These are phyloP conservation scores for Glycine latifolia DNA, from an alignment of 306 rosid genomes.

Conservation along the genomic window DNA sequence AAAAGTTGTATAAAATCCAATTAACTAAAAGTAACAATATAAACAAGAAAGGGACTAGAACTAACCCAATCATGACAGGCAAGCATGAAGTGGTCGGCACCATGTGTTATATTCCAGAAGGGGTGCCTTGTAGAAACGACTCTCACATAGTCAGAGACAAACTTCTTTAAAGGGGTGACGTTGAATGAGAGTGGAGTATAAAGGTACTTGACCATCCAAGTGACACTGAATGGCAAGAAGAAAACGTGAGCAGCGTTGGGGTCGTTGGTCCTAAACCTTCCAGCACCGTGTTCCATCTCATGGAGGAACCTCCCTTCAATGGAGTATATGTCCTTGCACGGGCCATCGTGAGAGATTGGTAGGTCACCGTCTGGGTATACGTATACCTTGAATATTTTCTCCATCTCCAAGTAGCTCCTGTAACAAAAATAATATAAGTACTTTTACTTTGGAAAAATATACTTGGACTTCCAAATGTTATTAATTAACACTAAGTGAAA, in stretches of 20 bases:
- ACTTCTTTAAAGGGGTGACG: conserved; percentile 54
- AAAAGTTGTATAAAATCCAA: too few relatives aligned
- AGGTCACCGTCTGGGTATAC: conserved; percentile 76
- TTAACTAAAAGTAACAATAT: too few relatives aligned
- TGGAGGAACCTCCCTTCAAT: conserved; percentile 82
- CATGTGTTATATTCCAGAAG: conserved; percentile 75
- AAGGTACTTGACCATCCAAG: conserved; percentile 86
- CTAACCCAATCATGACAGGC: conserved; percentile 91
- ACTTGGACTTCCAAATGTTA: too few relatives aligned
- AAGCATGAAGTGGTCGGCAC: conserved; percentile 89
- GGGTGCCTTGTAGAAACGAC: conserved; percentile 66
- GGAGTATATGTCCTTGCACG: conserved; percentile 82
- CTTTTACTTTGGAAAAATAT: too few relatives aligned
- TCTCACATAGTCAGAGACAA: conserved; percentile 71
- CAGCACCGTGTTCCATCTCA: conserved; percentile 67
- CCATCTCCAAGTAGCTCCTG: conserved; percentile 89
- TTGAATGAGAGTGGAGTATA: conserved; percentile 55
- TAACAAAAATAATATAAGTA: not conserved
- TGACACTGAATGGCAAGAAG: conserved; percentile 84
- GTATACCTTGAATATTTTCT: conserved; percentile 73
- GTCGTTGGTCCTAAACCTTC: conserved; percentile 61
- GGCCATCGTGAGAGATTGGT: conserved; percentile 74
- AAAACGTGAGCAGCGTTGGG: conserved; percentile 68
- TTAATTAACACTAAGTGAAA: too few relatives aligned
- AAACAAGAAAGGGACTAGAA: conserved; percentile 15